Evolutionary conservation across 2,329 filamentous ascomycete genomes (phyloP).

Genomic region (Shiraia sp.): DNA sequence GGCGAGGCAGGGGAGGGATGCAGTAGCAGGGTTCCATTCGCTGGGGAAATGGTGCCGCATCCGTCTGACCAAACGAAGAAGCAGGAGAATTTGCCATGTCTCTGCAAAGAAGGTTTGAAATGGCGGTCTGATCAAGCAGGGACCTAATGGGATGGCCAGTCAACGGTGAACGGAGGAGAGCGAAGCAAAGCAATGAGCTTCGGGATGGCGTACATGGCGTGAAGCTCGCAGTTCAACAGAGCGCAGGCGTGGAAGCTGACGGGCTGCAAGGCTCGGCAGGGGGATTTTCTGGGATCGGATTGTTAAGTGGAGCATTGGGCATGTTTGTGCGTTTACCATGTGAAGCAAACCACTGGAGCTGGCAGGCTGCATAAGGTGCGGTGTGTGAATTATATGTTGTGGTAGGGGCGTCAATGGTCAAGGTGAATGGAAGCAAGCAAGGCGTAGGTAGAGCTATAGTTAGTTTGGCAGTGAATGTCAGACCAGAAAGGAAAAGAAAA

Average conservation of each 20-base stretch:
- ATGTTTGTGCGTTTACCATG: conserved; percentile 20
- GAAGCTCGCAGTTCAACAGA: background rate
- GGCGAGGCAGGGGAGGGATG: conserved; percentile 18
- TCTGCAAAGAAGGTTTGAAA: conserved; percentile 21
- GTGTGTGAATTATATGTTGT: conserved; percentile 5
- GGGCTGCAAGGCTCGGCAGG: background rate
- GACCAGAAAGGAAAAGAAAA: too few relatives aligned
- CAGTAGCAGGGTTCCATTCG: conserved; percentile 10
- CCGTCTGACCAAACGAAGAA: conserved; percentile 9
- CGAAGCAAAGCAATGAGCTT: too few relatives aligned
- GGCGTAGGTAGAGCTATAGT: background rate
- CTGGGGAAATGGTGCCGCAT: conserved; percentile 18
- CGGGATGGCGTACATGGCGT: too few relatives aligned
- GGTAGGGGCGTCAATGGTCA: background rate
- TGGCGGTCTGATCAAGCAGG: conserved; percentile 26
- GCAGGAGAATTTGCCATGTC: conserved; percentile 16
- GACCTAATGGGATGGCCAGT: too few relatives aligned
- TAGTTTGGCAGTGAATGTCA: background rate
- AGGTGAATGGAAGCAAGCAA: background rate
- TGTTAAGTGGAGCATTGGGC: conserved; percentile 7
- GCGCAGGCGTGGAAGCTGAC: background rate
- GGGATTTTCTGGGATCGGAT: background rate
- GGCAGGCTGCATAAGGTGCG: background rate
- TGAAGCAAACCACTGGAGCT: conserved; percentile 24
- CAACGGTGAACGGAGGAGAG: too few relatives aligned